Conservation (phyloP, 2,329 filamentous ascomycete genomes). For the Penicillium sp. region DNA sequence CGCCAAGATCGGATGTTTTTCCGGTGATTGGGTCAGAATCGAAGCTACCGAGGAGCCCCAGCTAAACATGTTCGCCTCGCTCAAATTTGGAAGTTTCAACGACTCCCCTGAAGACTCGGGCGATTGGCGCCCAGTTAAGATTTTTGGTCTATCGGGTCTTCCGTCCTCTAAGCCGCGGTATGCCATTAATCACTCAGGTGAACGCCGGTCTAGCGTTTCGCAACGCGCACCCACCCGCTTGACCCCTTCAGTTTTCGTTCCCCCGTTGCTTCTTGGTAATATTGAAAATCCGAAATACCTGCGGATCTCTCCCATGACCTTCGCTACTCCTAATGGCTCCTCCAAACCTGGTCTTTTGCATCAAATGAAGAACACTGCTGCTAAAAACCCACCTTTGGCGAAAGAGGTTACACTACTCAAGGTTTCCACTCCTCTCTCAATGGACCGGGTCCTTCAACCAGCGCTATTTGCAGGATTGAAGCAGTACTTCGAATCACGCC, state of each 20-base stretch:
- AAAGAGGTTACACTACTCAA: constrained; percentile 85
- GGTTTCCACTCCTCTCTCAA: constrained; percentile 82
- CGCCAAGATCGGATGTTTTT: constrained; percentile 91
- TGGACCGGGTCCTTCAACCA: constrained; percentile 79
- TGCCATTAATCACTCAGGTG: constrained; percentile 50
- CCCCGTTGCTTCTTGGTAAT: constrained; percentile 84
- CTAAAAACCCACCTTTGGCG: constrained; percentile 57
- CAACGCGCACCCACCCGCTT: constrained; percentile 45
- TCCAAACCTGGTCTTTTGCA: constrained; percentile 58
- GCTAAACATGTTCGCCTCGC: constrained; percentile 57
- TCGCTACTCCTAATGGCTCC: constrained; percentile 40
- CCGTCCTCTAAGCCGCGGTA: constrained; percentile 55
- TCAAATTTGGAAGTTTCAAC: constrained; percentile 56
- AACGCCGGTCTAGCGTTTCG: constrained; percentile 55
- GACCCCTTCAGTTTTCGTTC: constrained; percentile 69
- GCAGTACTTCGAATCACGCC: constrained; percentile 78
- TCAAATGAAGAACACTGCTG: constrained; percentile 44
- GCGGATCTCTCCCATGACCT: constrained; percentile 64
- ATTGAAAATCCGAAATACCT: constrained; percentile 75
- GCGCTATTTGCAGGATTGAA: constrained; percentile 84
- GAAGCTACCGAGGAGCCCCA: constrained; percentile 71
- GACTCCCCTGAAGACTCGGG: constrained; percentile 55
- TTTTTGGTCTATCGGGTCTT: constrained; percentile 78
- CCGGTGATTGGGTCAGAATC: constrained; percentile 91
- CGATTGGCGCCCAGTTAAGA: constrained; percentile 80